Evolutionary conservation across 768 basidiomycete genomes (phyloP).

Genomic region (Mycena venus): DNA sequence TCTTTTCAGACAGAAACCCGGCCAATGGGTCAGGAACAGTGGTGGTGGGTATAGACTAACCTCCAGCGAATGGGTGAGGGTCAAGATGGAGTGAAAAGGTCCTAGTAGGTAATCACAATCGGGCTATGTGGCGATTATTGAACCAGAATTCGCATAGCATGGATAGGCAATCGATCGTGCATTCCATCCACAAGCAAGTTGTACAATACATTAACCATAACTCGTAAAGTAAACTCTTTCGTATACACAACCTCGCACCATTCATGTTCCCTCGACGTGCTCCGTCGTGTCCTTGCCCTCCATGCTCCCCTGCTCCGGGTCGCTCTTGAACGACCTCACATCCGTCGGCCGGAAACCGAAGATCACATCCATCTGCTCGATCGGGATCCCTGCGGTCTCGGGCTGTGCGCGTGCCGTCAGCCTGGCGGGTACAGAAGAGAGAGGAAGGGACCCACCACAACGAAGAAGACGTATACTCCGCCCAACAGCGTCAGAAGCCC

Average conservation of each 20-base stretch:
- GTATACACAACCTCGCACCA: neutral
- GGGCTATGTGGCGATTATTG: too few relatives aligned
- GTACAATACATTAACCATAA: neutral
- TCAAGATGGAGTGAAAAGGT: too few relatives aligned
- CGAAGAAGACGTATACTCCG: neutral
- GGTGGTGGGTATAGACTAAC: too few relatives aligned
- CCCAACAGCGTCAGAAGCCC: constrained; percentile 4
- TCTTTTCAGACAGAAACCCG: too few relatives aligned
- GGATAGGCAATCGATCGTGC: too few relatives aligned
- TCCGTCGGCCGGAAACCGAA: neutral
- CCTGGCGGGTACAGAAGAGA: neutral
- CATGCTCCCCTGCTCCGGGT: constrained; percentile 7
- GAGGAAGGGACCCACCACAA: neutral
- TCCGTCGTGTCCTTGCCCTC: constrained; percentile 7
- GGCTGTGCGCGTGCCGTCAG: neutral
- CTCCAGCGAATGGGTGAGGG: too few relatives aligned
- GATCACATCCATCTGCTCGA: constrained; percentile 16
- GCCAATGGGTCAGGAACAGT: too few relatives aligned
- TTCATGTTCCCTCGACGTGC: constrained; percentile 2
- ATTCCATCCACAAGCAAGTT: neutral
- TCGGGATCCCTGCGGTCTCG: constrained; percentile 14
- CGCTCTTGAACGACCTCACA: neutral
- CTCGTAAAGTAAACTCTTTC: neutral
- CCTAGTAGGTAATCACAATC: too few relatives aligned
- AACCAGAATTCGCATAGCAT: too few relatives aligned